Base-by-base conservation (phyloP, 208 protist species). In the Trypanosoma lewisi region DNA sequence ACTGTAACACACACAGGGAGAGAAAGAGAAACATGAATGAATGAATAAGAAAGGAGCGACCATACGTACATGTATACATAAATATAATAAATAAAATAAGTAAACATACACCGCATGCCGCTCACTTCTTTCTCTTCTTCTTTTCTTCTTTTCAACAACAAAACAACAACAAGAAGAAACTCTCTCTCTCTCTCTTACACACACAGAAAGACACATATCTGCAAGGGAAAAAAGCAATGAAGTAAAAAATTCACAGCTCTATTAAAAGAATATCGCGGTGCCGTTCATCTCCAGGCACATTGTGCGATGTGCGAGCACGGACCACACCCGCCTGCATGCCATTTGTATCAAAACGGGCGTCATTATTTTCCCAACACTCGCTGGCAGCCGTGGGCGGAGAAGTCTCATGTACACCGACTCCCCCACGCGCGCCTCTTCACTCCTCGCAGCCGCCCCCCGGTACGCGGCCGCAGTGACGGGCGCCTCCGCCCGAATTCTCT, bases 251-350 rank as follows among this genome's bases (percentile, higher is more conserved):
- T n/a, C n/a, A n/a, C n/a, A n/a, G n/a, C n/a, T n/a, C 8, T 12
- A 30, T 62, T 37, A 68, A 5, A 74, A 62, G 30, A 67, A 47
- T 6, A 62, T 16, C 16, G 49, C 25, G 2, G 0, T n/a, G n/a
- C 17, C 48, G 12, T 56, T 47, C 30, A 36, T 44, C 16, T 50
- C 33, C 14, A 67, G 49, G 34, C 73, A 79, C 8, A 57, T 45
- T 42, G 57, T 60, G 19, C 67, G 49, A 21, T 79, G 69, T 11
- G 73, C 67, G 14, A 79, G 58, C 19, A 79, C 48, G 2, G 41
- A 62, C 73, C 73, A 79, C 37, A 79, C 67, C 9, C 73, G 61
- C 2, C 63, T 53, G 50, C 73, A 74, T 28, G 73, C 73, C 14
- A 14, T 4, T 33, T 71, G 53, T 16, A 79, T 47, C 31, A 54